These are phyloP conservation scores for Dendrobium officinale DNA, from an alignment of 106 monocot species.

Conservation along the genomic window DNA sequence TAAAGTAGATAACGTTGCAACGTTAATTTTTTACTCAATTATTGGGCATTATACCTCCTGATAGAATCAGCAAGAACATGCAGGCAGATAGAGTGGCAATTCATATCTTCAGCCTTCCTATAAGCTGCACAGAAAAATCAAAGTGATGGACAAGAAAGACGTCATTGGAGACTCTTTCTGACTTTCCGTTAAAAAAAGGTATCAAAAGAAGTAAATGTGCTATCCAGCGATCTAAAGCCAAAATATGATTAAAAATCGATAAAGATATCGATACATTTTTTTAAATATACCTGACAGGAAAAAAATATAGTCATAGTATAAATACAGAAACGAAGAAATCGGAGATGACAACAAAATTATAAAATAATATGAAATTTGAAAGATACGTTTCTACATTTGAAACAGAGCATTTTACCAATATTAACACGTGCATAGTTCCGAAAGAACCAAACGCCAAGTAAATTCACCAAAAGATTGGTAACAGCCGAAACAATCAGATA, in stretches of 20 bases:
- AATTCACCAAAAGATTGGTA: constrained; percentile 92
- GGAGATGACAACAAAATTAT: not conserved
- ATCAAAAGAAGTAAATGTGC: not conserved
- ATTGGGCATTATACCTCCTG: constrained; percentile 54
- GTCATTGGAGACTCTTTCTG: not conserved
- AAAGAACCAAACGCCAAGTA: constrained; percentile 98
- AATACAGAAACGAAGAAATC: not conserved
- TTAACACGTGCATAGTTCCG: constrained; percentile 84
- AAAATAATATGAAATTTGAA: not conserved
- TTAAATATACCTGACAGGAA: not conserved
- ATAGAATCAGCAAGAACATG: constrained; percentile 98
- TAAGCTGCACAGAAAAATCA: constrained; percentile 44
- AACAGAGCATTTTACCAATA: constrained; percentile 39
- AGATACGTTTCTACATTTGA: not conserved
- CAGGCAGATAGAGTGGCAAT: constrained; percentile 85
- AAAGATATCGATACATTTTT: not conserved
- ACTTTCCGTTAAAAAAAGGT: not conserved
- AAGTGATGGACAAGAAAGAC: not conserved
- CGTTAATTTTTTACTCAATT: not conserved
- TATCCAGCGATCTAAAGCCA: constrained; percentile 2
- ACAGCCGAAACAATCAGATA: constrained; percentile 93
- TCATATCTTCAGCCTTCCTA: constrained; percentile 98
- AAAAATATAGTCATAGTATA: not conserved
- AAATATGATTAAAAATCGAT: not conserved
- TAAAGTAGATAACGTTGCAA: not conserved